Base-by-base conservation (phyloP, 73 alveolate species). In the Breviolum minutum region DNA sequence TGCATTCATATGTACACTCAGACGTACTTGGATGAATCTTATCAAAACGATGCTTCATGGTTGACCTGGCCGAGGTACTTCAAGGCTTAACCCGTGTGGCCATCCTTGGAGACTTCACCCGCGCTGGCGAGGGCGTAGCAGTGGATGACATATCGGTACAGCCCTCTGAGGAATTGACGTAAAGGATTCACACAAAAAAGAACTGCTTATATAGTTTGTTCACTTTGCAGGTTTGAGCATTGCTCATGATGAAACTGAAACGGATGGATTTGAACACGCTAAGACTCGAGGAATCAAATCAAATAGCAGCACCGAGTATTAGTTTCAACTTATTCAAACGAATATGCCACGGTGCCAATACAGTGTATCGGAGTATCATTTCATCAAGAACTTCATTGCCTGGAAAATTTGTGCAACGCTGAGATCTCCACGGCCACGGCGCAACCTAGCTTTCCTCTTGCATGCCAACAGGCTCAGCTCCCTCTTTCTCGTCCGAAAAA, bases 91-190 rank as follows among this genome's bases (percentile, higher is more conserved):
- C 99, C 66, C 99, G 99, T 74, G 71, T 94, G 80, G 94, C 94
- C 71, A 94, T 94, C 99, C 99, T 94, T 3, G 99, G 99, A 16
- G 99, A 94, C 85, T 77, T 94, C 99, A 94, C 99, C 60, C 99
- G 93, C 26, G 99, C 99, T 16, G 99, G 99, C 8, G 99, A 94
- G 71, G 99, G 99, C 14, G 99, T 94, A 6, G 99, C 99, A 24
- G 27, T 94, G 61, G 99, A 94, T 27, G 99, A 94, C 62, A 60
- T 94, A 54, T 94, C 99, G 99, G 97, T 22, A 20, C 87, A n/a
- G 27, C 61, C 54, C 54, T n/a, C 7, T 9, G 0, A 20, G 60
- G 14, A 16, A 13, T 74, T 74, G 60, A 10, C 26, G 84, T 73
- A 73, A 73, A 12, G 32, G 84, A 17, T 11, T 8, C 54, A 8